Evolutionary conservation across 2,329 filamentous ascomycete genomes (phyloP).

Genomic region (Chaetoscypha palmicola): DNA sequence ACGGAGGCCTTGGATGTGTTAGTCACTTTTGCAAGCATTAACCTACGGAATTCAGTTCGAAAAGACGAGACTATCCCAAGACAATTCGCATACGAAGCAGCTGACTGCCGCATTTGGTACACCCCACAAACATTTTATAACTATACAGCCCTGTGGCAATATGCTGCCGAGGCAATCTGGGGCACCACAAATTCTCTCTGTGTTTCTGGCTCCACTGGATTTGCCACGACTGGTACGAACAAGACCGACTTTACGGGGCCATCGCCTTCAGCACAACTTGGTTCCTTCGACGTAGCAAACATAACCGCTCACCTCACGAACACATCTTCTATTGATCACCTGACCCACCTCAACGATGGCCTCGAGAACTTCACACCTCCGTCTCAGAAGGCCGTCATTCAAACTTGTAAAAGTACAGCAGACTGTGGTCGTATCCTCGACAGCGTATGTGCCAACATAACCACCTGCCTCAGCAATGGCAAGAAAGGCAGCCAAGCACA

Average conservation of each 20-base stretch:
- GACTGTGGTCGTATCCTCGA: neutral
- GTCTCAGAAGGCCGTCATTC: neutral
- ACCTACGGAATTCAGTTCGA: conserved; percentile 35
- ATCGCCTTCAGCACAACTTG: neutral
- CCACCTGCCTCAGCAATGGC: neutral
- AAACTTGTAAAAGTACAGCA: neutral
- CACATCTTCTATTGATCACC: neutral
- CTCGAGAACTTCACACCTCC: neutral
- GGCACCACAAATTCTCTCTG: conserved; percentile 28
- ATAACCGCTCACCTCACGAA: neutral
- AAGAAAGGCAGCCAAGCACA: too few relatives aligned
- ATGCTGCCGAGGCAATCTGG: conserved; percentile 34
- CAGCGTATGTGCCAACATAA: neutral
- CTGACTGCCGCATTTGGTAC: conserved; percentile 52
- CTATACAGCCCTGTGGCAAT: conserved; percentile 43
- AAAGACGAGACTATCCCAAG: conserved; percentile 34
- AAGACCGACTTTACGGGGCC: conserved; percentile 2
- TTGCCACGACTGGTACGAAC: conserved; percentile 5
- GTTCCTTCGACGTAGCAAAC: neutral
- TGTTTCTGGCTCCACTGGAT: conserved; percentile 10
- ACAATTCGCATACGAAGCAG: conserved; percentile 54
- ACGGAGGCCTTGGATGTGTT: conserved; percentile 11
- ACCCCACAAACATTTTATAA: conserved; percentile 44
- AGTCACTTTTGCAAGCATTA: conserved; percentile 33
- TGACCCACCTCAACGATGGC: neutral